Evolutionary conservation across 2,329 filamentous ascomycete species (phyloP).

Genomic region (Cytospora chrysosperma): DNA sequence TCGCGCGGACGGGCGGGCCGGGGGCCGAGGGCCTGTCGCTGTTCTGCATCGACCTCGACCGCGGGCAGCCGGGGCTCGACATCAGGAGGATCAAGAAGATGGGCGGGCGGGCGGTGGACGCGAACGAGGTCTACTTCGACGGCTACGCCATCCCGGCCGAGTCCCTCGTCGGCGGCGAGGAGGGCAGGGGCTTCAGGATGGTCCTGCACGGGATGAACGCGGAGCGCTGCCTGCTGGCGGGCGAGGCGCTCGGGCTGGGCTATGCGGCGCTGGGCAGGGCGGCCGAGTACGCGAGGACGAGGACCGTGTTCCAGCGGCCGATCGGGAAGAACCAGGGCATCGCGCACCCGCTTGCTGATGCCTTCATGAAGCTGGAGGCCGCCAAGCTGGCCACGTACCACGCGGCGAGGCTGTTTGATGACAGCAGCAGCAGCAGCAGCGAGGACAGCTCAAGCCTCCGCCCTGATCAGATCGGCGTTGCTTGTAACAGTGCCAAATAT

Average conservation of each 20-base stretch:
- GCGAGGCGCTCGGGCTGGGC: conserved; percentile 76
- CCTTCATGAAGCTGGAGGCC: conserved; percentile 62
- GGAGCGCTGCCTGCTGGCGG: conserved; percentile 71
- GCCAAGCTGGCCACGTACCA: conserved; percentile 66
- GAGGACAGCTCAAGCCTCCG: conserved; percentile 50
- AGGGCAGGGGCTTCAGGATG: conserved; percentile 77
- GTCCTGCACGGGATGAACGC: conserved; percentile 80
- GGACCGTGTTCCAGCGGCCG: conserved; percentile 63
- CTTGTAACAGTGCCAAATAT: conserved; percentile 70
- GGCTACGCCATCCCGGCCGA: conserved; percentile 66
- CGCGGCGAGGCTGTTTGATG: conserved; percentile 63
- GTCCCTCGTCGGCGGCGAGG: conserved; percentile 68
- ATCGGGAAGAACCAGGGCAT: conserved; percentile 68
- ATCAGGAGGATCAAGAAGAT: conserved; percentile 79
- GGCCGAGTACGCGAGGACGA: conserved; percentile 63
- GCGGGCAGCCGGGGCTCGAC: conserved; percentile 56
- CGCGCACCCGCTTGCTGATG: conserved; percentile 63
- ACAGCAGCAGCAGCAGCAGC: too few relatives aligned
- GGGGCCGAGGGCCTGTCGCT: conserved; percentile 75
- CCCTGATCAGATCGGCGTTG: conserved; percentile 59
- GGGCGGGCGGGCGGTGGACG: conserved; percentile 78
- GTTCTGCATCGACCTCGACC: conserved; percentile 77
- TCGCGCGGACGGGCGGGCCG: conserved; percentile 71
- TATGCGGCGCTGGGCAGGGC: conserved; percentile 68
- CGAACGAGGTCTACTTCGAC: conserved; percentile 88